These are phyloP conservation scores for Vaccinium darrowii DNA, from an alignment of 148 eudicot genomes.

Conservation along the genomic window DNA sequence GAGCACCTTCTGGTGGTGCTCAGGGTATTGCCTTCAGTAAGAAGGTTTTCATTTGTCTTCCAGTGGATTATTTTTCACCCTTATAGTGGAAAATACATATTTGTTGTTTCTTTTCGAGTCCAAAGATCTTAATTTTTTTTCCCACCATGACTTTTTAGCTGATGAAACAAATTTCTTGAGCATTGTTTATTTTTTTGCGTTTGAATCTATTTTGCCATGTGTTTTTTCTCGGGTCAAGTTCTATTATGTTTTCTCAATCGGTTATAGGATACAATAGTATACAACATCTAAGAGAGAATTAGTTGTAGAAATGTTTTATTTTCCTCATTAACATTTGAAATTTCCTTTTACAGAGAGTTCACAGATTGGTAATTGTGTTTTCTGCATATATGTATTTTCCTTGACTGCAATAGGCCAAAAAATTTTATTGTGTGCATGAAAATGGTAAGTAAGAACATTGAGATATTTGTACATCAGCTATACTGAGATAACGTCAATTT, in stretches of 20 bases:
- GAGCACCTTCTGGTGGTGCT: slow-evolving; percentile 45
- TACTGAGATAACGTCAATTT: too few relatives aligned
- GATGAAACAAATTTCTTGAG: too few relatives aligned
- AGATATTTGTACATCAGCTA: too few relatives aligned
- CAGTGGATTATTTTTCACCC: neutral
- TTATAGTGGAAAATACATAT: neutral
- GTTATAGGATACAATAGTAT: neutral
- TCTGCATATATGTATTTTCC: neutral
- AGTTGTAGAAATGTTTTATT: neutral
- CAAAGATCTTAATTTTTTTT: too few relatives aligned
- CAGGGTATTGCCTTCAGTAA: slow-evolving; percentile 72
- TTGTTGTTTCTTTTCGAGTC: neutral
- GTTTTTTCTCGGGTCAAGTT: neutral
- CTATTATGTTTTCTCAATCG: neutral
- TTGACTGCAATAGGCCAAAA: neutral
- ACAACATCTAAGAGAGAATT: neutral
- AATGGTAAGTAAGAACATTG: too few relatives aligned
- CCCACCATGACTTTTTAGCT: too few relatives aligned
- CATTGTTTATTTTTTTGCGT: too few relatives aligned
- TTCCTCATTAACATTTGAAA: neutral
- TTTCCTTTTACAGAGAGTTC: neutral
- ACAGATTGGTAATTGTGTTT: neutral
- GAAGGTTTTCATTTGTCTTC: slow-evolving; percentile 25
- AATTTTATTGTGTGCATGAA: too few relatives aligned
- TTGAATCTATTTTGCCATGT: too few relatives aligned